Evolutionary conservation across 2,329 filamentous ascomycete species (phyloP).

Genomic region (Trichoderma harzianum): DNA sequence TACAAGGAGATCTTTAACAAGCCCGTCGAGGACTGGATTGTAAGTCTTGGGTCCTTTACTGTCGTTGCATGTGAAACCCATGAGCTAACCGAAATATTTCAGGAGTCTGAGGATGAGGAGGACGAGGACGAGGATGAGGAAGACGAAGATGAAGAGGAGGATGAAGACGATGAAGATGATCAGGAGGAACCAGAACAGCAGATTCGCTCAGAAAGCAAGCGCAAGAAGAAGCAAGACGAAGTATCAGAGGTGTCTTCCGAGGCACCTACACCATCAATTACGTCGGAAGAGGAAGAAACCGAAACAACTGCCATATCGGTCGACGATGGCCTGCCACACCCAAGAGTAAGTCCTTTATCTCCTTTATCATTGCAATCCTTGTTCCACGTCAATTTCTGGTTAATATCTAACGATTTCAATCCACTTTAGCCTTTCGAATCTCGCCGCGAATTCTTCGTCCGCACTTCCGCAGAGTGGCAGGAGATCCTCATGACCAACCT

Average conservation of each 20-base stretch:
- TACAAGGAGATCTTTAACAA: conserved; percentile 87
- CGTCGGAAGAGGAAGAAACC: conserved; percentile 44
- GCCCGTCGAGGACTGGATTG: conserved; percentile 79
- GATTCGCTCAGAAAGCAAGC: conserved; percentile 51
- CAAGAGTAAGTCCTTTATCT: conserved; percentile 43
- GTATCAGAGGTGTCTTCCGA: conserved; percentile 37
- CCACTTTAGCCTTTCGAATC: conserved; percentile 74
- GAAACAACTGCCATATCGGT: conserved; percentile 51
- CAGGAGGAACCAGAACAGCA: conserved; percentile 49
- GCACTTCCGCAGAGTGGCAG: conserved; percentile 89
- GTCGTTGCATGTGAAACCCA: background rate
- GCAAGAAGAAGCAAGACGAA: conserved; percentile 53
- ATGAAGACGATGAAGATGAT: conserved; percentile 52
- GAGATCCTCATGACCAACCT: conserved; percentile 75
- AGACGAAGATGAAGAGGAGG: conserved; percentile 58
- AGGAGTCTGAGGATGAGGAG: conserved; percentile 57
- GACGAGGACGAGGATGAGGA: conserved; percentile 57
- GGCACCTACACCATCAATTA: conserved; percentile 27
- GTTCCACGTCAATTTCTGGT: background rate
- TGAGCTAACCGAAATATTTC: conserved; percentile 19
- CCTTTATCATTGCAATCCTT: background rate
- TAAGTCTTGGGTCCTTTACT: conserved; percentile 37
- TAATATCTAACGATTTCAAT: background rate
- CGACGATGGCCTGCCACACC: conserved; percentile 73
- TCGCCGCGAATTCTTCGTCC: conserved; percentile 84